A percentile compares a stretch with the other conserved stretches of the same genome.
phyloP scores from a whole-genome alignment of 306 rosid species.

The Arachis hypogaea region DNA sequence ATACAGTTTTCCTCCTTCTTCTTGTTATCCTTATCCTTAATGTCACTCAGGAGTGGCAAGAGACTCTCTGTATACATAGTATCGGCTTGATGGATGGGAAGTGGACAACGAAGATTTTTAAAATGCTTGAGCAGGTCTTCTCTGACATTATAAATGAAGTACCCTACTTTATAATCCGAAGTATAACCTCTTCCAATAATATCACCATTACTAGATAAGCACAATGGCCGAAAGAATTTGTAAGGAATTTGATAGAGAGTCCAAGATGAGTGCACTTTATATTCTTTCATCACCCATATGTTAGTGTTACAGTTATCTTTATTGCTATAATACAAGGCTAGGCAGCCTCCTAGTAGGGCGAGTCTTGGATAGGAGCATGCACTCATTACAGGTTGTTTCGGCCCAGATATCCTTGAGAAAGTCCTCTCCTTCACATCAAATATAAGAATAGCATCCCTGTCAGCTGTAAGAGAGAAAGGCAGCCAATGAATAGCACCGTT shows the following conservation, averaged over 20 bases:
- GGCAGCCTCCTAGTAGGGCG: neutral
- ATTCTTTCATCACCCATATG: neutral
- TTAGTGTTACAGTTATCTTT: rapidly evolving
- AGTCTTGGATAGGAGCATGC: neutral
- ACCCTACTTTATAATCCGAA: neutral
- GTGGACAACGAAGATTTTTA: neutral
- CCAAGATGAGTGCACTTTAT: neutral
- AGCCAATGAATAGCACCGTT: neutral
- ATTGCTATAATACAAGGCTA: neutral
- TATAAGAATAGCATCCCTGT: neutral
- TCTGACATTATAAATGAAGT: neutral
- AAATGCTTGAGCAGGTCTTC: neutral
- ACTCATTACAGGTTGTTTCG: neutral
- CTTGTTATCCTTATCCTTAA: too few relatives aligned
- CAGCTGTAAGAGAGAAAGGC: neutral
- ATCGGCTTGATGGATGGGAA: too few relatives aligned
- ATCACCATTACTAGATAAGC: neutral
- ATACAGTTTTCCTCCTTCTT: too few relatives aligned
- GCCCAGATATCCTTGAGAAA: neutral
- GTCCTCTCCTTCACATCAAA: neutral
- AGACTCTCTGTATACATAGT: neutral
- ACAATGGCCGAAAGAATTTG: neutral
- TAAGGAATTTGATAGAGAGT: neutral
- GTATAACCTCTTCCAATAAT: neutral
- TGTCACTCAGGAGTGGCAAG: neutral